These are phyloP conservation scores for Aspergillus melleus DNA, from an alignment of 2,329 filamentous ascomycete genomes.

Conservation along the genomic window DNA sequence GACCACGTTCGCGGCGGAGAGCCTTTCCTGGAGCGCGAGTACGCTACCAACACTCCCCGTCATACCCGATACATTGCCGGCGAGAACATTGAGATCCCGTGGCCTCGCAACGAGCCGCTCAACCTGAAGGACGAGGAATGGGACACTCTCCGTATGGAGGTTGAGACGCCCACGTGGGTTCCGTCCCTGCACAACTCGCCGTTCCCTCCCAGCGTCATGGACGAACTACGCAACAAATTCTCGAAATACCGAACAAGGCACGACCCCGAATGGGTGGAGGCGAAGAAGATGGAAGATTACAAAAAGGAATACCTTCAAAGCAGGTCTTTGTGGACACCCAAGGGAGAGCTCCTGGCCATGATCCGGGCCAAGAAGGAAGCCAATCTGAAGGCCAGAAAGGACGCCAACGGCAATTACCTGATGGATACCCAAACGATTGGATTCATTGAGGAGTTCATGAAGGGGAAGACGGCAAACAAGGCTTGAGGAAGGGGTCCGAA, in stretches of 20 bases:
- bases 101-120: constrained; percentile 61
- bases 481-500: constrained; percentile 5
- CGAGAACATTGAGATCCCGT: constrained; percentile 72
- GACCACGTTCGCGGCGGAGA: constrained; percentile 63
- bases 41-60: constrained; percentile 43
- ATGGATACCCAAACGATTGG: constrained; percentile 32
- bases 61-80: constrained; percentile 63
- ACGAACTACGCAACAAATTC: constrained; percentile 84
- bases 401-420: constrained; percentile 39
- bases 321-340: constrained; percentile 49
- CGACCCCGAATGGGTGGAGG: constrained; percentile 68
- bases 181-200: constrained; percentile 76
- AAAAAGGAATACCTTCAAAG: constrained; percentile 47
- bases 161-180: constrained; percentile 72
- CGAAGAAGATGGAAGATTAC: constrained; percentile 62
- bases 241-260: constrained; percentile 79
- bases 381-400: constrained; percentile 34
- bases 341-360: constrained; percentile 43
- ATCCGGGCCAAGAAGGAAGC: constrained; percentile 38
- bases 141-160: constrained; percentile 76
- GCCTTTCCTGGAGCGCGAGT: constrained; percentile 53
- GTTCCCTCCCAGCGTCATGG: constrained; percentile 74
- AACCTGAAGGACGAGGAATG: constrained; percentile 55
- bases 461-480: constrained; percentile 20
- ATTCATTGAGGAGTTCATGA: constrained; percentile 41